A percentile compares a stretch with the other conserved stretches of the same genome.
Conservation (phyloP, 768 basidiomycete genomes). For the Suillus americanus region DNA sequence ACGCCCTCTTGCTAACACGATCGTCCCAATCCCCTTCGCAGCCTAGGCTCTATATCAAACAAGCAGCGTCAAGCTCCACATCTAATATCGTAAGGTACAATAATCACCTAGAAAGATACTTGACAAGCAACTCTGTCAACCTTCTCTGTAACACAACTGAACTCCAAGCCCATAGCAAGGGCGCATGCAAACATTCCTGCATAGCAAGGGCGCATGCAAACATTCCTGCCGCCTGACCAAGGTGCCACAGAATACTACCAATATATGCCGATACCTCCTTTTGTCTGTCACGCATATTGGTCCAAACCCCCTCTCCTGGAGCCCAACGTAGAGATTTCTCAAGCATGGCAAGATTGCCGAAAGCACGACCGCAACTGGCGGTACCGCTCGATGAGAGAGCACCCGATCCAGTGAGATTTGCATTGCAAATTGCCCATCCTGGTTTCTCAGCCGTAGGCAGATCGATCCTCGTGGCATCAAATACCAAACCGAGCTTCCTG, state of each 20-base stretch:
- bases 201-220: no score
- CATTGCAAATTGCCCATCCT: neutral
- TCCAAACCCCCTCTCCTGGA: no score
- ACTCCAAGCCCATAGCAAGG: neutral
- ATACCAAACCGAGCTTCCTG: neutral
- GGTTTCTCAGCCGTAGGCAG: neutral
- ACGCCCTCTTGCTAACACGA: neutral
- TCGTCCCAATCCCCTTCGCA: neutral
- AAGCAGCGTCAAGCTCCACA: neutral
- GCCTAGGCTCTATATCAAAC: neutral
- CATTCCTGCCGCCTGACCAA: neutral
- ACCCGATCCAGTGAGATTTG: neutral
- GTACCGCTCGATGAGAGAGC: neutral
- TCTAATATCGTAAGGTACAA: neutral
- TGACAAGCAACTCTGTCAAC: neutral
- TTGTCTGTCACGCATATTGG: neutral
- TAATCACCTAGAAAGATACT: neutral
- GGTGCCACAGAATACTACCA: neutral
- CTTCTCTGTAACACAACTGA: neutral
- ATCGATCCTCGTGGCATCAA: neutral
- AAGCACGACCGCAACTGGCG: neutral
- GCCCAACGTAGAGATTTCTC: neutral
- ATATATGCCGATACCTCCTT: neutral
- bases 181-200: neutral
- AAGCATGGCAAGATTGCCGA: neutral